Conservation (phyloP, 345 rosid species). For the Acer negundo region DNA sequence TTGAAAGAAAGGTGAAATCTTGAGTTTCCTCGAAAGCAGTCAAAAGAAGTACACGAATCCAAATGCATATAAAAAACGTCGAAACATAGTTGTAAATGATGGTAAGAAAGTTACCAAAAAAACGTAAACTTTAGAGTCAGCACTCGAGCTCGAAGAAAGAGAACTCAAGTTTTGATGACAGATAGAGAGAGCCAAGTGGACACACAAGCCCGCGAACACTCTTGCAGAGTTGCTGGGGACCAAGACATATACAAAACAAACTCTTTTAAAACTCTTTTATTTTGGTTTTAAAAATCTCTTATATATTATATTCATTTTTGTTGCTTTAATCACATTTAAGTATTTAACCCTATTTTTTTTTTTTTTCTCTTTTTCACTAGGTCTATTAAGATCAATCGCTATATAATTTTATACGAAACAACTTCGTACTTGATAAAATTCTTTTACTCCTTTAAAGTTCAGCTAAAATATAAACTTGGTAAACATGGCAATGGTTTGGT, state of each 20-base stretch:
- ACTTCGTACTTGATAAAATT: no score
- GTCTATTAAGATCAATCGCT: no score
- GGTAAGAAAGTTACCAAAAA: slow-evolving; percentile 3
- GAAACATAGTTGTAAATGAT: slow-evolving; percentile 10
- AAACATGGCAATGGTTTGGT: no score
- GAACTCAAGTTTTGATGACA: slow-evolving; percentile 17
- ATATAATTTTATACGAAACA: no score
- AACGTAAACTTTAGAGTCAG: slow-evolving; percentile 9
- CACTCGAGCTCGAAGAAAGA: slow-evolving; percentile 18
- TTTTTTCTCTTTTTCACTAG: no score
- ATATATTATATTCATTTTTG: no score
- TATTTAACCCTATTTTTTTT: no score
- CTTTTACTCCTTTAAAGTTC: no score
- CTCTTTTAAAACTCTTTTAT: background rate
- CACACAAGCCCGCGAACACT: slow-evolving; percentile 22
- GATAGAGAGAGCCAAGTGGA: slow-evolving; percentile 21
- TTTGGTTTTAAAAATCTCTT: background rate
- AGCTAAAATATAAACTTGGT: no score
- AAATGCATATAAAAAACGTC: slow-evolving; percentile 22
- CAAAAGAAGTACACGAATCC: slow-evolving; percentile 27
- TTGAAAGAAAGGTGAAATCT: slow-evolving; percentile 21
- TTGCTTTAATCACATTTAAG: no score
- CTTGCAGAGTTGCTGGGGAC: slow-evolving; percentile 27
- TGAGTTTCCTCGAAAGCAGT: slow-evolving; percentile 20
- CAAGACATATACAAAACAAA: slow-evolving; percentile 1